phyloP scores from a whole-genome alignment of 2,329 filamentous ascomycete genomes.

The Sporothrix euskadiensis region DNA sequence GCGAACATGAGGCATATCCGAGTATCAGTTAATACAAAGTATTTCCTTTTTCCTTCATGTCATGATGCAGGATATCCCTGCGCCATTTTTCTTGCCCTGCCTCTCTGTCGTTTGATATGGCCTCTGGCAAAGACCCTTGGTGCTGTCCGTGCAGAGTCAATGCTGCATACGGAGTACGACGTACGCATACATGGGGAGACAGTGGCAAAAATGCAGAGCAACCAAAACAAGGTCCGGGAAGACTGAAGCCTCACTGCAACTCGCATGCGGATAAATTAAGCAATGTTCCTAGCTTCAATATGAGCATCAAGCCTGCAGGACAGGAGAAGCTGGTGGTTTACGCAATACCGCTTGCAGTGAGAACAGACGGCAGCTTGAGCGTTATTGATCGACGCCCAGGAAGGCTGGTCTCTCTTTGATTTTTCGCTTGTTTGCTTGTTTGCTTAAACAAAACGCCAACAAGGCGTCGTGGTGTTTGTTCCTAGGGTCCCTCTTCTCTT shows the following conservation, averaged over 20 bases:
- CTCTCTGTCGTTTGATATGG: not conserved
- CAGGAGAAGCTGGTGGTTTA: not conserved
- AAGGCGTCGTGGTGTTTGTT: not conserved
- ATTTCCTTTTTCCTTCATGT: not conserved
- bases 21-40: not conserved
- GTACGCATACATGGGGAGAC: not conserved
- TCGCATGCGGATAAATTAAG: not conserved
- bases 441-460: not conserved
- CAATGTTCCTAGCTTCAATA: not conserved
- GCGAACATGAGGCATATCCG: not conserved
- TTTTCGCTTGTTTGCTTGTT: not conserved
- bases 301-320: not conserved
- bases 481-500: not conserved
- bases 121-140: not conserved
- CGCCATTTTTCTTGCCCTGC: too few species aligned
- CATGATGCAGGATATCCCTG: not conserved
- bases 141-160: not conserved
- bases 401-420: not conserved
- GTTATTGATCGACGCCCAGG: slow-evolving; percentile 12
- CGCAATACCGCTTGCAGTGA: not conserved
- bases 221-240: not conserved
- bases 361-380: slow-evolving; percentile 10
- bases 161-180: not conserved
- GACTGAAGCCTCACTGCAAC: not conserved
- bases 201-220: not conserved